These are phyloP conservation scores for Macrolepiota dolichaula DNA, from an alignment of 768 basidiomycete species.

Conservation along the genomic window DNA sequence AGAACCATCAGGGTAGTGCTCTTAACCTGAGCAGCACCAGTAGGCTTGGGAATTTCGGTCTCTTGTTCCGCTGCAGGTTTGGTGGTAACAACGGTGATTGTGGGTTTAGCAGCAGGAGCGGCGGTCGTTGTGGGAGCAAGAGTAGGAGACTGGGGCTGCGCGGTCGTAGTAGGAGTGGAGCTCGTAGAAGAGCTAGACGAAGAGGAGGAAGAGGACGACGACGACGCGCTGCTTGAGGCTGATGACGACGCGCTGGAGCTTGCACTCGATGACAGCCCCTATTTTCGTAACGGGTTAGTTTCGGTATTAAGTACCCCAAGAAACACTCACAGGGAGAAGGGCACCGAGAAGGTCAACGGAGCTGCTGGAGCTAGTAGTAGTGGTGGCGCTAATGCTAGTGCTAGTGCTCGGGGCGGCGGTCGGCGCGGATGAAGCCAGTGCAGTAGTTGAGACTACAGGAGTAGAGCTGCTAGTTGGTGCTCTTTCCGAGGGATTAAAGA, in stretches of 20 bases:
- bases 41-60: constrained; percentile 24
- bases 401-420: background rate
- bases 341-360: background rate
- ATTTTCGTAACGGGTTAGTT: background rate
- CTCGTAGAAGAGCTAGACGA: constrained; percentile 12
- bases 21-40: constrained; percentile 27
- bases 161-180: constrained; percentile 11
- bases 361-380: background rate
- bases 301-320: background rate
- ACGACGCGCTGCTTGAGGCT: constrained; percentile 5
- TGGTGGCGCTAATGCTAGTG: background rate
- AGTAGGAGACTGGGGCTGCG: constrained; percentile 7
- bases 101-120: constrained; percentile 13
- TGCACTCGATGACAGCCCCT: background rate
- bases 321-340: background rate
- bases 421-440: constrained; percentile 5
- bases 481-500: constrained; percentile 27
- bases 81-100: constrained; percentile 26
- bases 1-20: constrained; percentile 55
- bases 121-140: constrained; percentile 18
- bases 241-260: constrained; percentile 7
- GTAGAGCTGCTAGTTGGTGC: constrained; percentile 14
- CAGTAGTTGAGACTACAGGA: constrained; percentile 15
- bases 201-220: constrained; percentile 5
- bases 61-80: constrained; percentile 24